A percentile compares a stretch with the other conserved stretches of the same genome.
These are phyloP conservation scores for Ustilago crameri DNA, from an alignment of 1,284 basidiomycete species.

Conservation along the genomic window DNA sequence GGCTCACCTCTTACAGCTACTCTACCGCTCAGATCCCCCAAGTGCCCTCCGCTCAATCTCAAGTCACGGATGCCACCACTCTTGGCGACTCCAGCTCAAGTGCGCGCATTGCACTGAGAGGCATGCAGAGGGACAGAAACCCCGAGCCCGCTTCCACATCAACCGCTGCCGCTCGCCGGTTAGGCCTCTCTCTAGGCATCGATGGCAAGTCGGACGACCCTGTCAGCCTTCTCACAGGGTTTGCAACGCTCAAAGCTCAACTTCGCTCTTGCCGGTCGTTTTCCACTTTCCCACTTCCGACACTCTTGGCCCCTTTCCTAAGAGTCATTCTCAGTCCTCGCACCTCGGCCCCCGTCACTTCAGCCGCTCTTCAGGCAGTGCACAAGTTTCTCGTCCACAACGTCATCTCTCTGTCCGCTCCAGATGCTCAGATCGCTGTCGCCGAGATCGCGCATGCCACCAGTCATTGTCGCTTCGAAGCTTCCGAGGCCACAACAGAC, in stretches of 20 bases:
- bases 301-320: slow-evolving; percentile 75
- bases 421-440: slow-evolving; percentile 72
- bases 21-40: slow-evolving; percentile 28
- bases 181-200: slow-evolving; percentile 26
- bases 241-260: slow-evolving; percentile 83
- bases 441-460: slow-evolving; percentile 87
- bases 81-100: slow-evolving; percentile 11
- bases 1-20: slow-evolving; percentile 50
- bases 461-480: slow-evolving; percentile 97
- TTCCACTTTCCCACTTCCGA: slow-evolving; percentile 51
- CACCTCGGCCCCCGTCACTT: slow-evolving; percentile 93
- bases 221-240: slow-evolving; percentile 80
- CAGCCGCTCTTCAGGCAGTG: slow-evolving; percentile 85
- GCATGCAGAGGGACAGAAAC: slow-evolving; percentile 28
- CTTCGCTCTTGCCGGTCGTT: slow-evolving; percentile 69
- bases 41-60: slow-evolving; percentile 5
- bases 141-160: slow-evolving; percentile 22
- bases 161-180: slow-evolving; percentile 21
- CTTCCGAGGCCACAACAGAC: slow-evolving; percentile 83
- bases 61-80: not conserved
- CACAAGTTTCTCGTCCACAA: slow-evolving; percentile 85
- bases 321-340: slow-evolving; percentile 89
- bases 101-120: slow-evolving; percentile 32
- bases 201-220: slow-evolving; percentile 40
- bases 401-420: slow-evolving; percentile 73